Base-by-base conservation (phyloP, 441 rosid species). In the Croton setiger region DNA sequence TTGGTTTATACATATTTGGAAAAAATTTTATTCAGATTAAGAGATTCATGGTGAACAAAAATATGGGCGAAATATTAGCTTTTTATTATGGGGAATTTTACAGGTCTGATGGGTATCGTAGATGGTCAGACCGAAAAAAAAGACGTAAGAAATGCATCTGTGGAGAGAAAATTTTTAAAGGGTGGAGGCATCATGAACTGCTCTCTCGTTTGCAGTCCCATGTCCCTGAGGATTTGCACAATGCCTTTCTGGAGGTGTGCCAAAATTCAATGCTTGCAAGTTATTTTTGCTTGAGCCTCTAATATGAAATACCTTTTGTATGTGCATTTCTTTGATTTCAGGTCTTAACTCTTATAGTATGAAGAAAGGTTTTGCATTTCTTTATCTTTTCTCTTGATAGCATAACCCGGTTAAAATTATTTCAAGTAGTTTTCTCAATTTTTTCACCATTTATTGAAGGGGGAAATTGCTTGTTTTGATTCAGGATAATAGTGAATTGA, bases 31-130 rank as follows among this genome's bases (percentile, higher is more conserved):
- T 49, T 68, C 83, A 68, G 74, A 75, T 89, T 56, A 81, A 78
- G 74, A 76, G 75, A 59, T 87, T 91, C 76, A 71, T 87, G 27
- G 87, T 66, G 71, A 84, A 41, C 61, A 89, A 87, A 77, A 77
- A 57, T 63, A 83, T 80, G 82, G 93, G 90, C 61, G 93, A 87
- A 21, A 71, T 91, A 74, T 1, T 85, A 75, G 77, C 84, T 45
- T 89, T 79, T 77, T 91, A 91, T 75, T 91, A 87, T 71, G 93
- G 90, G 43, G 64, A 79, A 64, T 91, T 91, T 76, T 87, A 87
- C 58, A 79, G 70, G 64, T 86, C 91, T 49, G 74, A 82, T 52
- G 72, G 61, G 21, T 83, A 83, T 69, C 79, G 54, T 27, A 83
- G 85, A 56, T 88, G 97, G 93, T 82, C 81, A 72, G 84, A 73